Percentiles rank a stretch among this genome's conserved stretches.
These are phyloP conservation scores for Crithidia mellificae DNA, from an alignment of 208 protist species.

Conservation along the genomic window DNA sequence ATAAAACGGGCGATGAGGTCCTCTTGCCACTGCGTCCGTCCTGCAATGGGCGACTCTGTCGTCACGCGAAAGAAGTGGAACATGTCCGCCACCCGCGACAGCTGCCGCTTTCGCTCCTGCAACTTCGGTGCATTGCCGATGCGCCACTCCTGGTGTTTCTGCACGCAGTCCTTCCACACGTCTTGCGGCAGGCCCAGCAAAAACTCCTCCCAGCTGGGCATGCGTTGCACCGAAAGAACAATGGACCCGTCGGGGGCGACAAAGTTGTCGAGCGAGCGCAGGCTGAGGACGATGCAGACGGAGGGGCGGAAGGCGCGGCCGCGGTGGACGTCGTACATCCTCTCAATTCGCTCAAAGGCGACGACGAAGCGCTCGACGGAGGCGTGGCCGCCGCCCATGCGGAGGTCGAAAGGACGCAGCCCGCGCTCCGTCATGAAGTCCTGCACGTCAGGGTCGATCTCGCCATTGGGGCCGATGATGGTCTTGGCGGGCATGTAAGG, in stretches of 20 bases:
- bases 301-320: slow-evolving; percentile 63
- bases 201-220: slow-evolving; percentile 79
- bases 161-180: slow-evolving; percentile 73
- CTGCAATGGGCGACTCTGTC: slow-evolving; percentile 55
- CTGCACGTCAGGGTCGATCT: slow-evolving; percentile 74
- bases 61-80: slow-evolving; percentile 66
- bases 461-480: slow-evolving; percentile 77
- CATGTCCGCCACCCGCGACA: slow-evolving; percentile 66
- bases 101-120: slow-evolving; percentile 58
- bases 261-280: slow-evolving; percentile 58
- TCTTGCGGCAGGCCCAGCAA: slow-evolving; percentile 65
- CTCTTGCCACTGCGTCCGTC: slow-evolving; percentile 60
- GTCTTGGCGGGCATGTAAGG: slow-evolving; percentile 48
- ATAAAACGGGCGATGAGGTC: slow-evolving; percentile 56
- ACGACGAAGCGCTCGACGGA: slow-evolving; percentile 78
- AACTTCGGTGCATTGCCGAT: slow-evolving; percentile 67
- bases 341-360: slow-evolving; percentile 76
- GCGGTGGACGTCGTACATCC: slow-evolving; percentile 79
- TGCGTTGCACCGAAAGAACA: slow-evolving; percentile 66
- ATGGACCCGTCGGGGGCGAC: slow-evolving; percentile 78
- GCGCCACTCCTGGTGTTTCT: slow-evolving; percentile 75
- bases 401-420: slow-evolving; percentile 76
- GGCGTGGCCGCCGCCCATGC: slow-evolving; percentile 76
- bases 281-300: slow-evolving; percentile 71
- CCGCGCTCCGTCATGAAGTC: slow-evolving; percentile 76